phyloP scores from a whole-genome alignment of 2,329 filamentous ascomycete species.

The Pseudogymnoascus destructans region DNA sequence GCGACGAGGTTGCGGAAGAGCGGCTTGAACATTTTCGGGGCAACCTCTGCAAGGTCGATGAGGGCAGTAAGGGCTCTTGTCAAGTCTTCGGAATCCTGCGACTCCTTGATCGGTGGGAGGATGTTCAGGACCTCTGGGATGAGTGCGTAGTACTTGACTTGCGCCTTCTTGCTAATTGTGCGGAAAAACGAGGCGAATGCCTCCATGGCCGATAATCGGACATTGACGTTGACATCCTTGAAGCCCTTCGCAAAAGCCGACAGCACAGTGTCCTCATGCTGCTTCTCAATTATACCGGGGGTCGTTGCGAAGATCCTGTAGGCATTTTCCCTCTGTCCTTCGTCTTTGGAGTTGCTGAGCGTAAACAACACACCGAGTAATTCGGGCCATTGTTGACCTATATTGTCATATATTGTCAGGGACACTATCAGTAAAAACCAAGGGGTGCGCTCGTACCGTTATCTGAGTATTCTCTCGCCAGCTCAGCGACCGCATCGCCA shows the following conservation, averaged over 20 bases:
- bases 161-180: constrained; percentile 74
- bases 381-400: constrained; percentile 80
- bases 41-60: constrained; percentile 88
- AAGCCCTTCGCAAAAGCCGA: constrained; percentile 85
- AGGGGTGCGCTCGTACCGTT: constrained; percentile 48
- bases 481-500: constrained; percentile 91
- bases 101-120: constrained; percentile 83
- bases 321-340: constrained; percentile 77
- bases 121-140: constrained; percentile 90
- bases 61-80: constrained; percentile 81
- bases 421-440: constrained; percentile 14
- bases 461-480: constrained; percentile 89
- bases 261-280: constrained; percentile 84
- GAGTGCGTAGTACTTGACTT: constrained; percentile 75
- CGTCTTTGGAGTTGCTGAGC: constrained; percentile 73
- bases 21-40: constrained; percentile 92
- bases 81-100: constrained; percentile 78
- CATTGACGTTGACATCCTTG: constrained; percentile 59
- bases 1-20: constrained; percentile 88
- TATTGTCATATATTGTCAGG: constrained; percentile 40
- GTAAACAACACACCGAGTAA: constrained; percentile 76
- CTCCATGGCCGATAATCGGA: constrained; percentile 88
- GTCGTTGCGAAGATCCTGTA: constrained; percentile 94
- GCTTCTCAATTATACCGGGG: constrained; percentile 87
- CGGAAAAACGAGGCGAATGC: constrained; percentile 95